phyloP scores from a whole-genome alignment of 345 rosid genomes.

The Erodium maritimum region DNA sequence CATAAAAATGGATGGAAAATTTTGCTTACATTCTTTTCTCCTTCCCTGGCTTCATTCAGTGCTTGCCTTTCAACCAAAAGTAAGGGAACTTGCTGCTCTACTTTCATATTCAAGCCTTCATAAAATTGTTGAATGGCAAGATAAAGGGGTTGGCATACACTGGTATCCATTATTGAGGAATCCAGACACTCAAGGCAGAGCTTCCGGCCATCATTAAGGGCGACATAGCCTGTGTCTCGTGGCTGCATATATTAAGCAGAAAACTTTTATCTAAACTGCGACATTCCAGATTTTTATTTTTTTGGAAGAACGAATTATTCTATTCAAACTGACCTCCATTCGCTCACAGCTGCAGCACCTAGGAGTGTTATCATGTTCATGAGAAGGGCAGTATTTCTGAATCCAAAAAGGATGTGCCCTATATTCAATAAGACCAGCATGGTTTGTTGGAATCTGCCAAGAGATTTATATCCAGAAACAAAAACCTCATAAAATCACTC shows the following conservation, averaged over 20 bases:
- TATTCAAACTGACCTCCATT: conserved; percentile 71
- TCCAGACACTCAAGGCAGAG: conserved; percentile 91
- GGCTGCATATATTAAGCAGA: conserved; percentile 38
- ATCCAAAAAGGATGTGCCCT: conserved; percentile 97
- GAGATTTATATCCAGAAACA: conserved; percentile 15
- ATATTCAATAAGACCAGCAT: conserved; percentile 78
- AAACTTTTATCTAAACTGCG: neutral
- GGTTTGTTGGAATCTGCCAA: conserved; percentile 86
- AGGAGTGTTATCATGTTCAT: conserved; percentile 81
- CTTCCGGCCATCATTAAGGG: conserved; percentile 81
- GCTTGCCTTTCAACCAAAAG: conserved; percentile 95
- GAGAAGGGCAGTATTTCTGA: conserved; percentile 95
- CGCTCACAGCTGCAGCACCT: conserved; percentile 99
- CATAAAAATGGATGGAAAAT: neutral
- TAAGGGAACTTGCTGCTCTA: conserved; percentile 83
- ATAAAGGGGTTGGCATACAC: conserved; percentile 78
- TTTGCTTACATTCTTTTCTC: conserved; percentile 66
- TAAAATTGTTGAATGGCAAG: conserved; percentile 65
- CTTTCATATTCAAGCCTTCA: conserved; percentile 71
- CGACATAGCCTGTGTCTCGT: conserved; percentile 47
- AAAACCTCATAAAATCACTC: conserved; percentile 12
- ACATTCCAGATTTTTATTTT: neutral
- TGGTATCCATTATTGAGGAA: conserved; percentile 85
- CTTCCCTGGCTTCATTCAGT: conserved; percentile 85
- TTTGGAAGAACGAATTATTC: neutral